Evolutionary conservation across 2,329 filamentous ascomycete genomes (phyloP).

Genomic region (Xylaria sp.): DNA sequence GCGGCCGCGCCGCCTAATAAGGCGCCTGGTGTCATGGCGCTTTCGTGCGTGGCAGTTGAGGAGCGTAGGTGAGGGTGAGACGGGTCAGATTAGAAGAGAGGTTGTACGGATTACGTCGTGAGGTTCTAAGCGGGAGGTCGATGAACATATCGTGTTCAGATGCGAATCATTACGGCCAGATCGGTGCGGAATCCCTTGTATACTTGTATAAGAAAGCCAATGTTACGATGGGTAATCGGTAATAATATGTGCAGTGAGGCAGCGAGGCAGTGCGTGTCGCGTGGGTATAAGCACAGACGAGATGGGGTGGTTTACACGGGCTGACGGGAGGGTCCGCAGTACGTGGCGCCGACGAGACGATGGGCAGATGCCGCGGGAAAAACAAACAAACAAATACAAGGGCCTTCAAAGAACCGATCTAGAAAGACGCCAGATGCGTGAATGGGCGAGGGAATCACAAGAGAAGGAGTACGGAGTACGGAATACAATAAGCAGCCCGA

Average conservation of each 20-base stretch:
- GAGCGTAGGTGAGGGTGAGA: neutral
- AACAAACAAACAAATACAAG: conserved; percentile 9
- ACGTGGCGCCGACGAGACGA: neutral
- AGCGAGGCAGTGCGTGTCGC: neutral
- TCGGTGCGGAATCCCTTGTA: neutral
- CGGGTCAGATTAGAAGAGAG: neutral
- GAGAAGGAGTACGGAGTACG: neutral
- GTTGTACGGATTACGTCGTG: neutral
- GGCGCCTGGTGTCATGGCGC: conserved; percentile 39
- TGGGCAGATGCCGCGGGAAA: conserved; percentile 4
- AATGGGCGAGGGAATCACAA: conserved; percentile 2
- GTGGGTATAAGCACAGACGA: conserved; percentile 2
- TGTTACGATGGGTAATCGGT: neutral
- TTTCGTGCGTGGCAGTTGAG: neutral
- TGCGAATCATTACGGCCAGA: neutral
- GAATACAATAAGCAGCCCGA: neutral
- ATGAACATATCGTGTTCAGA: conserved; percentile 13
- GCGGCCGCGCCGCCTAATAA: conserved; percentile 33
- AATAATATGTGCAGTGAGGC: neutral
- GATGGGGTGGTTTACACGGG: neutral
- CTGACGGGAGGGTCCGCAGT: neutral
- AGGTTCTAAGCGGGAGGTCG: neutral
- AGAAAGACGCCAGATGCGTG: conserved; percentile 5
- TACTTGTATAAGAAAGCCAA: no score
- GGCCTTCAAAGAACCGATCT: neutral